phyloP scores from a whole-genome alignment of 148 eudicot species.

The Silene uniflora region DNA sequence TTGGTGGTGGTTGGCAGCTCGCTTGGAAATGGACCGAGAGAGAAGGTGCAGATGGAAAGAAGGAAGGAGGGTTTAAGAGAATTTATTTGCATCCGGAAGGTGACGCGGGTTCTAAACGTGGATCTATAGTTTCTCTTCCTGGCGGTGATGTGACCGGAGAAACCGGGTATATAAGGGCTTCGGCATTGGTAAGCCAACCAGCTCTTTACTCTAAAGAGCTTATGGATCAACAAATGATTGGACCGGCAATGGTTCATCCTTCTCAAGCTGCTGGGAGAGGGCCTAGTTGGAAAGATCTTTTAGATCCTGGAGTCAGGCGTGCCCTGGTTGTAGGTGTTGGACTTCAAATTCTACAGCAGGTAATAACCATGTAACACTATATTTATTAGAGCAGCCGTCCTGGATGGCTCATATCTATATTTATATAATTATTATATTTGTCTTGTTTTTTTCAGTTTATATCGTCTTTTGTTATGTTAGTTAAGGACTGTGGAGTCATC shows the following conservation, averaged over 20 bases:
- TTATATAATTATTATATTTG: not conserved
- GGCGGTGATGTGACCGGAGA: slow-evolving; percentile 42
- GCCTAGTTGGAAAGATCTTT: slow-evolving; percentile 44
- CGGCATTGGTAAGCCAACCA: slow-evolving; percentile 57
- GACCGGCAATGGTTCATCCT: slow-evolving; percentile 62
- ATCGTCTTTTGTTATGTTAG: not conserved
- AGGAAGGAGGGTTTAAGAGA: slow-evolving; percentile 55
- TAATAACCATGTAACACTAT: slow-evolving; percentile 16
- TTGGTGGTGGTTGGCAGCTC: slow-evolving; percentile 72
- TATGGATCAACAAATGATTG: slow-evolving; percentile 41
- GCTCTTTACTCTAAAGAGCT: slow-evolving; percentile 52
- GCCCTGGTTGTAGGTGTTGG: slow-evolving; percentile 55
- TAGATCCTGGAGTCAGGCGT: slow-evolving; percentile 56
- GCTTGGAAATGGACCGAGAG: slow-evolving; percentile 59
- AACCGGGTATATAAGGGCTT: slow-evolving; percentile 41
- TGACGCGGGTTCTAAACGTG: slow-evolving; percentile 36
- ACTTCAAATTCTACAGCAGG: slow-evolving; percentile 60
- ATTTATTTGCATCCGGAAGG: slow-evolving; percentile 53
- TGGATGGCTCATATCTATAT: not conserved
- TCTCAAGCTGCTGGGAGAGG: slow-evolving; percentile 45
- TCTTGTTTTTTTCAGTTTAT: too few species aligned
- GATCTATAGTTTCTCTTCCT: slow-evolving; percentile 44
- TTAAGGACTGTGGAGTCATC: not conserved
- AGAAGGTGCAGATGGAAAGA: slow-evolving; percentile 46
- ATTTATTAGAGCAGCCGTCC: not conserved